Evolutionary conservation across 495 filamentous ascomycete species (phyloP), one percentile per base, ranked within the genome.

Genomic region (Penicillium robsamsonii): DNA sequence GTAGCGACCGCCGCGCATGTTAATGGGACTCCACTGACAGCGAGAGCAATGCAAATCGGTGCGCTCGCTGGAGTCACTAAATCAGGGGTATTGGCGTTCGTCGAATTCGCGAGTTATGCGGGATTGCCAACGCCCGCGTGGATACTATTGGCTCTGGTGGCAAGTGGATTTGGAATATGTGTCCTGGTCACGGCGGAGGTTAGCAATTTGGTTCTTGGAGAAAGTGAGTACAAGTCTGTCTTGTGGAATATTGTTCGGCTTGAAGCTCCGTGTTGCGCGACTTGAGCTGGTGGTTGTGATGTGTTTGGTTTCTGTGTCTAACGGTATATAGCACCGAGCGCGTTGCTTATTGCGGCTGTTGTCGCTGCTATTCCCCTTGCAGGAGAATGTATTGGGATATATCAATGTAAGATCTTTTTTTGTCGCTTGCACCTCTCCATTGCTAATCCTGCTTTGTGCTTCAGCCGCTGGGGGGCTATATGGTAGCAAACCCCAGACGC

Each of bases 11-110:
- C 55, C 7, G 29, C 53, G 5, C 59, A 62, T 40, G 50, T 62
- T 18, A 62, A 53, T 40, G 59, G 59, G 33, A 48, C 46, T n/a
- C 33, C 33, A 6, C 35, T 62, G 22, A 62, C 59, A 15, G 56
- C 46, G 15, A 31, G 56, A 41, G 50, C 56, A 24, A 27, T 62
- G 10, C 56, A 55, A 45, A n/a, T 58, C 35, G 59, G 50, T 8
- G 59, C 59, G 3, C 40, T 62, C 10, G 59, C 59, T 3, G 59
- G 55, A 7, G 55, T 58, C 31, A 62, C 59, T 12, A 62, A 62
- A 31, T 50, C 59, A 7, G 59, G 59, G 0, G 45, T 58, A 0
- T 29, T 62, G 5, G 55, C 50, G 9, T 58, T 62, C 17, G 46
- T 62, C 2, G 59, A 62, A 29, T 58, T 62, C 12, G 20, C 42